Conservation (phyloP, 495 filamentous ascomycete species). For the Neurospora sublineolata region DNA sequence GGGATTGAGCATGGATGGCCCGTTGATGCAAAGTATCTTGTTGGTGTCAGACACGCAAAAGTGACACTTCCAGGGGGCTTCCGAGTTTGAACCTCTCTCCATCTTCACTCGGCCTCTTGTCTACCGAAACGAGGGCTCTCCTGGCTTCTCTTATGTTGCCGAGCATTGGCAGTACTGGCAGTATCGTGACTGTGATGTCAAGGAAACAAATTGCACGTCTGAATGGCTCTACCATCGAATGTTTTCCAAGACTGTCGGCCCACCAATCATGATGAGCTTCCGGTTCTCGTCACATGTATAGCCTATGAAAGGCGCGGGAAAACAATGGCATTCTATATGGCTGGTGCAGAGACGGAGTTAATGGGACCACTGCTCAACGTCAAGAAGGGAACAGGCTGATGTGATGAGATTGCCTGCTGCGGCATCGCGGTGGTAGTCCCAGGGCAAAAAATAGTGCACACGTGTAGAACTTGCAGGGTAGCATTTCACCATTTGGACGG, state of each 20-base stretch:
- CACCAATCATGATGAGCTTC: neutral
- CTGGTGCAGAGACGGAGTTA: neutral
- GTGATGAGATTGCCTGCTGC: neutral
- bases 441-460: neutral
- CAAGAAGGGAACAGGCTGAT: neutral
- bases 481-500: neutral
- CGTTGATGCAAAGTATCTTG: neutral
- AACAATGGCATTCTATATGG: neutral
- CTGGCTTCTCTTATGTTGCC: neutral
- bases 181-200: neutral
- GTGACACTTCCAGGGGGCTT: neutral
- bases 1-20: neutral
- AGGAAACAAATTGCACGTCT: neutral
- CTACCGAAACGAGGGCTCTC: neutral
- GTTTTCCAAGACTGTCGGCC: neutral
- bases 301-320: neutral
- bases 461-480: neutral
- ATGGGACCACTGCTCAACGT: neutral
- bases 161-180: neutral
- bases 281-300: neutral
- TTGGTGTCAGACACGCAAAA: neutral
- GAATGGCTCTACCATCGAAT: neutral
- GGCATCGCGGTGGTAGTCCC: neutral
- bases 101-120: neutral
- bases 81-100: neutral